Percentiles rank a stretch among this genome's conserved stretches.
These are phyloP conservation scores for Jaltomata sinuosa DNA, from an alignment of 257 asterid genomes.

Conservation along the genomic window DNA sequence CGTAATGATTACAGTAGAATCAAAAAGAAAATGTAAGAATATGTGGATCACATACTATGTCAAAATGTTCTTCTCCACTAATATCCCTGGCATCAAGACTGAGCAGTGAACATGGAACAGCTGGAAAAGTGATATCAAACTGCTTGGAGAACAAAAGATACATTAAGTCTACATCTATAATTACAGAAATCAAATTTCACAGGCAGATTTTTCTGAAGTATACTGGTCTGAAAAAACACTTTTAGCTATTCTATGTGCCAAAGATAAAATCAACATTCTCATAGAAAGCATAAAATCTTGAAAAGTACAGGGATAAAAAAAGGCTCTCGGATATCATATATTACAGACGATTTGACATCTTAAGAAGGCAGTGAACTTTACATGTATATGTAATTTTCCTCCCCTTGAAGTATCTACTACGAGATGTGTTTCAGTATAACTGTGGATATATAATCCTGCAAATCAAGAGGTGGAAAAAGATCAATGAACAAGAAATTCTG, in stretches of 20 bases:
- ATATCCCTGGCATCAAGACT: conserved; percentile 98
- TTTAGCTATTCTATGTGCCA: not conserved
- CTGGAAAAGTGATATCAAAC: conserved; percentile 94
- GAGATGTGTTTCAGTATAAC: conserved; percentile 79
- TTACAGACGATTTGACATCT: not conserved
- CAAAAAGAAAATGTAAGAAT: conserved; percentile 2
- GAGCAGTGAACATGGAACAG: conserved; percentile 75
- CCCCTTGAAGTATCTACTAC: conserved; percentile 96
- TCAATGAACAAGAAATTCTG: conserved; percentile 4
- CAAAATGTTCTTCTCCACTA: conserved; percentile 92
- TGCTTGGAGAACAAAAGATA: conserved; percentile 28
- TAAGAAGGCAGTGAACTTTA: conserved; percentile 23
- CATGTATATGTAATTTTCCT: conserved; percentile 77
- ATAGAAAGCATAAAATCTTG: not conserved
- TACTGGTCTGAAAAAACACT: not conserved
- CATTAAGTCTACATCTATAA: not conserved
- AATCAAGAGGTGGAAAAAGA: conserved; percentile 8
- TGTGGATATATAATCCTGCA: conserved; percentile 85
- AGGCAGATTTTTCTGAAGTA: not conserved
- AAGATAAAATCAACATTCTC: not conserved
- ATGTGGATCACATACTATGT: conserved; percentile 58
- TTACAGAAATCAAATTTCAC: not conserved
- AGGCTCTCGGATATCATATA: not conserved
- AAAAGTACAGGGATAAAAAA: not conserved
- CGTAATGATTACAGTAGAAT: not conserved